Percentiles rank a stretch among this genome's conserved stretches.
Evolutionary conservation across 2,329 filamentous ascomycete species (phyloP).

Genomic region (Sordariomycetes sp.): DNA sequence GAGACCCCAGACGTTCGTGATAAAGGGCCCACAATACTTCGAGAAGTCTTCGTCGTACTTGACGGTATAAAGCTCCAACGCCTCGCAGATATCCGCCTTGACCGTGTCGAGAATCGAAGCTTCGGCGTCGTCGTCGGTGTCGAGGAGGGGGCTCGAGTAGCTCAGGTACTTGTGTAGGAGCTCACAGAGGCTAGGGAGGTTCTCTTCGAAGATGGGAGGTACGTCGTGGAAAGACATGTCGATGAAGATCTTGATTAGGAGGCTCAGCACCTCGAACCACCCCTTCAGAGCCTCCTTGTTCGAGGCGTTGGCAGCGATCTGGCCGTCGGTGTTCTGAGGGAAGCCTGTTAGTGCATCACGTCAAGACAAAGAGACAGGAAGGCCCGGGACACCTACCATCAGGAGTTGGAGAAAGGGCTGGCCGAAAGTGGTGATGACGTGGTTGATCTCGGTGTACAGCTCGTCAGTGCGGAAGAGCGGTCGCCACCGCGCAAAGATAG

Average conservation of each 20-base stretch:
- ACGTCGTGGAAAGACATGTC: slow-evolving; percentile 97
- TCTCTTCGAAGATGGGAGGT: slow-evolving; percentile 86
- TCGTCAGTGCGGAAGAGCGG: slow-evolving; percentile 88
- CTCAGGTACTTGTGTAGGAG: slow-evolving; percentile 87
- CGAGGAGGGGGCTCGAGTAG: slow-evolving; percentile 73
- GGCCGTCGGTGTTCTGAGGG: slow-evolving; percentile 48
- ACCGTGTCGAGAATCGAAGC: slow-evolving; percentile 73
- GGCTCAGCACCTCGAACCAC: slow-evolving; percentile 74
- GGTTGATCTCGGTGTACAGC: slow-evolving; percentile 89
- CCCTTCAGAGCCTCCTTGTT: slow-evolving; percentile 63
- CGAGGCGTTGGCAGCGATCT: slow-evolving; percentile 60
- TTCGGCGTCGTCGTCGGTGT: slow-evolving; percentile 82
- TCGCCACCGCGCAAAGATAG: slow-evolving; percentile 92
- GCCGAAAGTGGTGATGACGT: slow-evolving; percentile 79
- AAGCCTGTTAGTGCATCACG: background rate
- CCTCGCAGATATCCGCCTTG: slow-evolving; percentile 89
- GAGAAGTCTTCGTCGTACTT: slow-evolving; percentile 96
- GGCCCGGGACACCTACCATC: slow-evolving; percentile 32
- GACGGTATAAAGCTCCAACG: slow-evolving; percentile 75
- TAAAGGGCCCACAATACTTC: slow-evolving; percentile 66
- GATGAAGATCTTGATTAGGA: slow-evolving; percentile 85
- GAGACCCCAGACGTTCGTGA: slow-evolving; percentile 81
- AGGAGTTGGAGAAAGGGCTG: slow-evolving; percentile 72
- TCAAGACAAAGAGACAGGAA: background rate
- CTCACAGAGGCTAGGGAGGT: slow-evolving; percentile 61